Percentiles rank a stretch among this genome's conserved stretches.
Evolutionary conservation across 306 rosid genomes (phyloP).

Genomic region (Vachellia collinsii): DNA sequence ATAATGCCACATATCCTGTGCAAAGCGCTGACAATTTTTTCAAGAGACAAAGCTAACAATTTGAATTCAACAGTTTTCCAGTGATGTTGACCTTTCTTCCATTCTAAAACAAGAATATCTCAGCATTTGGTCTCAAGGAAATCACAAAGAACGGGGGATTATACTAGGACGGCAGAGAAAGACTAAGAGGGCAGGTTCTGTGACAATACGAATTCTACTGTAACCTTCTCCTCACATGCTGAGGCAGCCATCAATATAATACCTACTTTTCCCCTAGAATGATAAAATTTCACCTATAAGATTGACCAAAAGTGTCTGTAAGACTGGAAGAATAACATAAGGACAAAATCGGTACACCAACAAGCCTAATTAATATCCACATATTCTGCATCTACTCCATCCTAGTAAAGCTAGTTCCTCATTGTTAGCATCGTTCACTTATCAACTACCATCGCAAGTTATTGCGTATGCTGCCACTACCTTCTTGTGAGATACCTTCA

Average conservation of each 20-base stretch:
- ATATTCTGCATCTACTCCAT: slow-evolving; percentile 23
- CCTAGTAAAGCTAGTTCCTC: background rate
- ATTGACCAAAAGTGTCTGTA: background rate
- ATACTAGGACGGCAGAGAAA: background rate
- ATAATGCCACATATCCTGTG: background rate
- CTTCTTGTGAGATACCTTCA: background rate
- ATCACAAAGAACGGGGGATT: slow-evolving; percentile 14
- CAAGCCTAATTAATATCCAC: background rate
- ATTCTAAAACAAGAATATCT: background rate
- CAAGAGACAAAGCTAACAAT: background rate
- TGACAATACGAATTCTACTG: background rate
- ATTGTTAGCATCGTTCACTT: background rate
- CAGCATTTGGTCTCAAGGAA: slow-evolving; percentile 25
- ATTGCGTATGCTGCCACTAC: background rate
- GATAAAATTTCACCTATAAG: background rate
- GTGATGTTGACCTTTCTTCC: background rate
- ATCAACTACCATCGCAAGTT: background rate
- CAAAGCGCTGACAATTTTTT: background rate
- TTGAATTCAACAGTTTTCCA: background rate
- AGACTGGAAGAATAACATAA: background rate
- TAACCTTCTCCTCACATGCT: slow-evolving; percentile 13
- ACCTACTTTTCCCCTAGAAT: slow-evolving; percentile 17
- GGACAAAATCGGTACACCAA: slow-evolving; percentile 16
- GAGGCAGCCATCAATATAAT: background rate
- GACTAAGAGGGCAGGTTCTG: slow-evolving; percentile 20